phyloP scores from a whole-genome alignment of 2,329 filamentous ascomycete genomes.

The Dothistroma septosporum region DNA sequence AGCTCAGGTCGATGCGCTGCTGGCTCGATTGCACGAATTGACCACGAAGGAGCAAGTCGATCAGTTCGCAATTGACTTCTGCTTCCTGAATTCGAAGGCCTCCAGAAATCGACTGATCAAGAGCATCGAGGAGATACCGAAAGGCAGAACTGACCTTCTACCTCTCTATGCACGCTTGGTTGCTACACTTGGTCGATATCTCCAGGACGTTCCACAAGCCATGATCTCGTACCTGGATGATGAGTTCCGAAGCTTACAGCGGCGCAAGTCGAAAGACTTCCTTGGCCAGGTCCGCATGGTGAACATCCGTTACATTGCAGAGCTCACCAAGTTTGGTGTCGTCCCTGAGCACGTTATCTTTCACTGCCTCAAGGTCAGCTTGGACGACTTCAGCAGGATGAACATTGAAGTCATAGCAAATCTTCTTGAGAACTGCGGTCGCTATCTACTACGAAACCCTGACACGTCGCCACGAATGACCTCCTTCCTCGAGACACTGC shows the following conservation, averaged over 20 bases:
- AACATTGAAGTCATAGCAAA: slow-evolving; percentile 99
- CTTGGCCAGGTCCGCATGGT: slow-evolving; percentile 86
- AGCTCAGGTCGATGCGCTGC: slow-evolving; percentile 87
- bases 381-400: slow-evolving; percentile 97
- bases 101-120: slow-evolving; percentile 93
- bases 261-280: slow-evolving; percentile 97
- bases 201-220: slow-evolving; percentile 89
- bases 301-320: slow-evolving; percentile 96
- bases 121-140: slow-evolving; percentile 88
- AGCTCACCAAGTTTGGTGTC: slow-evolving; percentile 95
- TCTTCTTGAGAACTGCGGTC: slow-evolving; percentile 90
- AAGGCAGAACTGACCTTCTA: slow-evolving; percentile 84
- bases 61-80: slow-evolving; percentile 91
- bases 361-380: slow-evolving; percentile 93
- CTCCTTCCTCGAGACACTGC: slow-evolving; percentile 88
- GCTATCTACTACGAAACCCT: slow-evolving; percentile 85
- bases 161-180: slow-evolving; percentile 89
- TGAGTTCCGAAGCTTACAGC: slow-evolving; percentile 92
- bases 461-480: slow-evolving; percentile 91
- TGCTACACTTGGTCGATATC: slow-evolving; percentile 87
- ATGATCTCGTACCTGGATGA: slow-evolving; percentile 90
- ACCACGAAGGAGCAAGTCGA: slow-evolving; percentile 90
- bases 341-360: slow-evolving; percentile 99
- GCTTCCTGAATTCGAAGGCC: slow-evolving; percentile 96
- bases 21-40: slow-evolving; percentile 83